Evolutionary conservation across 768 basidiomycete species (phyloP), one percentile per base, ranked within the genome.

Genomic region (Ephemerocybe angulata): DNA sequence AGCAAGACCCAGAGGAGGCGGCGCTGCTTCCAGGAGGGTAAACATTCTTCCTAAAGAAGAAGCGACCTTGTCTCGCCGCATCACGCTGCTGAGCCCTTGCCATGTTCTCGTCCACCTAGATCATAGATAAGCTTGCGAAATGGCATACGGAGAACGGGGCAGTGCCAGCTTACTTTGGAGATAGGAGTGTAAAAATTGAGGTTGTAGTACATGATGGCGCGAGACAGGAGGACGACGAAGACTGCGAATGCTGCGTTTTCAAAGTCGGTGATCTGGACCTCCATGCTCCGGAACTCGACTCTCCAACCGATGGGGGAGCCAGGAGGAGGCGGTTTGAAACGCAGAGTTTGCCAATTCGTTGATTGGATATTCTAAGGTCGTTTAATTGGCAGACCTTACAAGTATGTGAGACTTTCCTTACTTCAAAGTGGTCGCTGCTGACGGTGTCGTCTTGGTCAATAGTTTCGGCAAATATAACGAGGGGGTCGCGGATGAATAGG

Each of bases 251-350:
- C 94, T 1, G 97, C 97, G 67, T 99, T 99, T 75, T 98, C 97
- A 64, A 94, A 99, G 72, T 99, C 97, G 8, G 97, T 98, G 67
- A 98, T 83, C 65, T 98, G 97, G 2, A 98, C 94, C 69, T 99
- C 97, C 97, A 98, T 98, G 67, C 90, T 93, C 54, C 97, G 80
- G 72, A 99, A 99, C 68, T 99, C 97, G 4, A 98, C 96, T 37
- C 97, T 81, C 97, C 97, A 99, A 29, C 96, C 97, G 52, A 98
- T 98, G 6, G 84, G 69, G 4, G 96, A 93, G 52, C 90, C 86
- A 4, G 91, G 87, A 25, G 97, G 96, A 12, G 97, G 97, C 2
- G 97, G 97, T 68, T 99, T 99, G 82, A 99, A 99, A 46, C 97
- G 84, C 29, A 99, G 77, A 0, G 97, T 98, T 73, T 99, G 97